Conservation (phyloP, 2,329 filamentous ascomycete genomes). For the Endoconidiophora polonica region DNA sequence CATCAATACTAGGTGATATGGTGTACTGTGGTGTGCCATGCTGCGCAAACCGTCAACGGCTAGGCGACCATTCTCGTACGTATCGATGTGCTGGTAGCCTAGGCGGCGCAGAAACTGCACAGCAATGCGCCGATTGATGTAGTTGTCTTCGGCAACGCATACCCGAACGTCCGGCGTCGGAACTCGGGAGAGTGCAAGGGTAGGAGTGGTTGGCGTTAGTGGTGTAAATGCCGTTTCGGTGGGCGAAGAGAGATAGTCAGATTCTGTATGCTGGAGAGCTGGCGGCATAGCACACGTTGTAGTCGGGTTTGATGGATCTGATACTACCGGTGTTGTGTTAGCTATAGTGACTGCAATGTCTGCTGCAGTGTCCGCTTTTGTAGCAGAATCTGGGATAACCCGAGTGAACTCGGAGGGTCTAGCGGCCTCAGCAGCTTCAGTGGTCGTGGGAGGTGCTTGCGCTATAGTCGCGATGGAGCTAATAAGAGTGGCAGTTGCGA, state of each 20-base stretch:
- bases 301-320: neutral
- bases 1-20: slow-evolving; percentile 87
- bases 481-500: neutral
- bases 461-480: neutral
- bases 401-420: neutral
- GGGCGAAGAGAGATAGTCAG: neutral
- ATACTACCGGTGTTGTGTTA: no score
- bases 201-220: slow-evolving; percentile 17
- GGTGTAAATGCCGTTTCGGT: neutral
- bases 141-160: slow-evolving; percentile 89
- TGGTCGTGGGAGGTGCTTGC: no score
- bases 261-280: neutral
- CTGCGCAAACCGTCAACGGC: slow-evolving; percentile 71
- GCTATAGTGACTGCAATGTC: no score
- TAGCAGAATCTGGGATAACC: neutral
- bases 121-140: slow-evolving; percentile 86
- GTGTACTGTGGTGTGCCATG: slow-evolving; percentile 51
- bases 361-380: neutral
- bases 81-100: slow-evolving; percentile 65
- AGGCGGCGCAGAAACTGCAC: slow-evolving; percentile 78
- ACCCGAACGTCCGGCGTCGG: slow-evolving; percentile 66
- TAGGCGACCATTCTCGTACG: slow-evolving; percentile 77
- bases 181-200: slow-evolving; percentile 53
- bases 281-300: neutral
- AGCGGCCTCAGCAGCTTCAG: neutral